Evolutionary conservation across 2,329 filamentous ascomycete genomes (phyloP), one percentile per base, ranked within the genome.

Genomic region (Leptographium procerum): DNA sequence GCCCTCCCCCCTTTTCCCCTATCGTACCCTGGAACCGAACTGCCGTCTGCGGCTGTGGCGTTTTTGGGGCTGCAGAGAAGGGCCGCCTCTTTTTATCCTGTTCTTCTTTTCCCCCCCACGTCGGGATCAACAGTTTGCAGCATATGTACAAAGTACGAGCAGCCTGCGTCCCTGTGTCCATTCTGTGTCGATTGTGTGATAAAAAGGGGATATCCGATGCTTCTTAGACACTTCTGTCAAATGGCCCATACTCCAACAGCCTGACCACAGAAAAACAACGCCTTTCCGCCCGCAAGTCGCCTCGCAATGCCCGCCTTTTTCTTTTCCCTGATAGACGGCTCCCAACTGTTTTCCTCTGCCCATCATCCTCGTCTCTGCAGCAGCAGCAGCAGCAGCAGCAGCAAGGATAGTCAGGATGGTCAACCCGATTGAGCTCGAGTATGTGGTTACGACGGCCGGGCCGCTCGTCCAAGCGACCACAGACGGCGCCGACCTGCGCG

Each of bases 381-480:
- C 24, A 24, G 47, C 47, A 26, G 11, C 47, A 19, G 31, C 26
- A 24, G n/a, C 26, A 51, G 26, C 28, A 2, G 13, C 7, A 13
- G 1, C 13, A 19, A 16, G 6, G 31, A 33, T 10, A 43, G 13
- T 16, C 36, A 43, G 13, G 36, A 43, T 43, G 36, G 13, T 16
- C 14, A 13, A 16, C 14, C 36, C 62, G 66, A 61, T 22, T 29
- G 50, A 52, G 28, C 16, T 31, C 26, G 50, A 24, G 4, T 47
- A 1, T 22, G n/a, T 47, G n/a, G 10, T 7, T 7, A 22, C 9
- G 14, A 43, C 7, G 24, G 11, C 29, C 4, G 48, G 5, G 3
- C 48, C 48, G 8, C 48, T 51, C 4, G 16, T 9, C 31, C 5
- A 40, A 3, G 16, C 36, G 36, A 14, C 36, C 11, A 10, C 34